Conservation (phyloP, 1,139 yeast species). For the Keqinozyma sinolaborantium region DNA sequence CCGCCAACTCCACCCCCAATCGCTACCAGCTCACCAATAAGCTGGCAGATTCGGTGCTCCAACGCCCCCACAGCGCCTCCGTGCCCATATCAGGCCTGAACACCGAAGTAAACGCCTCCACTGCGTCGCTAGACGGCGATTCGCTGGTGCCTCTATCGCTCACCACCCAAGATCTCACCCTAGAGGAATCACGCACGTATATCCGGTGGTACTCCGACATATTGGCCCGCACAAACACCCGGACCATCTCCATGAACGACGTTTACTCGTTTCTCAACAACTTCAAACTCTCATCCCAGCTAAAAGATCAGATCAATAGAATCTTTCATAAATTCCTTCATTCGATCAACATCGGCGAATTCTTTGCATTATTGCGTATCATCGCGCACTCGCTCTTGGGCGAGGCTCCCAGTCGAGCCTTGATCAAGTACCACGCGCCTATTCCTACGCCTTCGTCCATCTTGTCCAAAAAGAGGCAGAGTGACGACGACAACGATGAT, state of each 20-base stretch:
- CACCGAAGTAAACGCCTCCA: constrained; percentile 1
- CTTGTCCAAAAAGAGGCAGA: constrained; percentile 50
- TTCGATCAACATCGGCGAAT: constrained; percentile 68
- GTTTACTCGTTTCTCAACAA: constrained; percentile 62
- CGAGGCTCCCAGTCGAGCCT: constrained; percentile 43
- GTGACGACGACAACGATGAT: constrained; percentile 32
- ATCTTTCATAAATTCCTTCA: constrained; percentile 49
- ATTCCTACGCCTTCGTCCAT: constrained; percentile 71
- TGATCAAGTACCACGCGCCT: constrained; percentile 51
- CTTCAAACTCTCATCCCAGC: constrained; percentile 45
- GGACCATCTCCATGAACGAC: constrained; percentile 57
- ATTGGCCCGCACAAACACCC: constrained; percentile 51
- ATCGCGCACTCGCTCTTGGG: constrained; percentile 56
- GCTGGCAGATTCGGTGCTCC: constrained; percentile 11
- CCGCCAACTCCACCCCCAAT: constrained; percentile 1
- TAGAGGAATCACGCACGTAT: constrained; percentile 67
- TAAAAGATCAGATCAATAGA: constrained; percentile 42
- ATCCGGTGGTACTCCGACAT: constrained; percentile 77
- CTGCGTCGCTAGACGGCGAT: constrained; percentile 4
- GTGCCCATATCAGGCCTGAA: not conserved
- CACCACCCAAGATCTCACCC: constrained; percentile 56
- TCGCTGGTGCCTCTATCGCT: constrained; percentile 55
- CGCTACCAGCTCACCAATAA: constrained; percentile 3
- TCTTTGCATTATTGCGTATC: constrained; percentile 66
- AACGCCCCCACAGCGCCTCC: constrained; percentile 1